Base-by-base conservation (phyloP, 2,329 filamentous ascomycete genomes). In the Epichloe gansuensis region DNA sequence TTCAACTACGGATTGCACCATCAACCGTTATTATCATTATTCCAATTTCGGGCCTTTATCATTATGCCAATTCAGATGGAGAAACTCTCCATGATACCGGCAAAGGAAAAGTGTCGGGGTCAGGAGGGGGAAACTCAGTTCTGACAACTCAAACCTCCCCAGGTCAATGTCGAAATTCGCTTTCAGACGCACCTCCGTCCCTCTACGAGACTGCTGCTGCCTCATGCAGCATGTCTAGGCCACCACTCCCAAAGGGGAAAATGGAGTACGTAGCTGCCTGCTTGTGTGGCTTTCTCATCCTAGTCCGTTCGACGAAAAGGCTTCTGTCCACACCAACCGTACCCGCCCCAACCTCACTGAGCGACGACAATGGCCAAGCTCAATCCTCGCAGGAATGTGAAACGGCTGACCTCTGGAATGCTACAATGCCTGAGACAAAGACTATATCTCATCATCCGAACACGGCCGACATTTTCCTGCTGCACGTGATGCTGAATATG, bases 341-440 rank as follows among this genome's bases (percentile, higher is more conserved):
- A 48, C 47, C 53, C 50, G 51, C 50, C 56, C 61, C 62, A 65
- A 57, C 63, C 66, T 65, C 63, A 50, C 58, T 56, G 60, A 59
- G 58, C 58, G 61, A 60, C 64, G 61, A 69, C 66, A 69, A 69
- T 69, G 65, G 54, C 54, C 52, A 52, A 49, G 51, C 51, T 41
- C 45, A 45, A 42, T 50, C 52, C 49, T 53, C 53, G 50, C 56
- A 55, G 62, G 64, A 65, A 66, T 66, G 63, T 52, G 43, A 54
- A 51, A 54, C 56, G 54, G 59, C 55, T 54, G 47, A 51, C 55
- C 58, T 59, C 55, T 67, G 66, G 66, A 68, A 68, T 68, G 66
- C 53, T 57, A 35, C 52, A 55, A 50, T 49, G 56, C 55, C 60
- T 67, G 66, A 69, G 66, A 69, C 67, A 69, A 66, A 64, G 63